Evolutionary conservation across 805 yeast species (phyloP).

Genomic region (Monosporozyma unispora): DNA sequence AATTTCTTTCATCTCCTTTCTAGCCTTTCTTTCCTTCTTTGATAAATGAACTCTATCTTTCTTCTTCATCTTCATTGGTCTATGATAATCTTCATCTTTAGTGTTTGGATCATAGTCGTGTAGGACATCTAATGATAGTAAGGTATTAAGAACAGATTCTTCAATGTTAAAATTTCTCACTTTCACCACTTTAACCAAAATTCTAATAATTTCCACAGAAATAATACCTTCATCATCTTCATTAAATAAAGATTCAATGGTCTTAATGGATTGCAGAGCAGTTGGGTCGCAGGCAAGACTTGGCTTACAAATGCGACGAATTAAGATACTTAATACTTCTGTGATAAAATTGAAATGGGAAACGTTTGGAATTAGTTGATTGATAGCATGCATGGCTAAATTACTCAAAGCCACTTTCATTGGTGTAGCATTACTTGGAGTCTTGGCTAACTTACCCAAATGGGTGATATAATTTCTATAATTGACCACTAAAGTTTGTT

Average conservation of each 20-base stretch:
- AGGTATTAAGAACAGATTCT: slow-evolving; percentile 66
- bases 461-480: slow-evolving; percentile 60
- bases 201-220: slow-evolving; percentile 62
- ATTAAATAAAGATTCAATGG: slow-evolving; percentile 58
- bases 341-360: slow-evolving; percentile 73
- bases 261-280: slow-evolving; percentile 51
- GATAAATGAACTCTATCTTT: slow-evolving; percentile 85
- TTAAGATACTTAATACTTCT: slow-evolving; percentile 60
- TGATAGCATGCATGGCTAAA: slow-evolving; percentile 65
- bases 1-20: slow-evolving; percentile 78
- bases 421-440: slow-evolving; percentile 29
- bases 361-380: slow-evolving; percentile 60
- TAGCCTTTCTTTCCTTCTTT: slow-evolving; percentile 79
- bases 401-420: slow-evolving; percentile 35
- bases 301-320: slow-evolving; percentile 62
- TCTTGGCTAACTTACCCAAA: slow-evolving; percentile 36
- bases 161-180: slow-evolving; percentile 73
- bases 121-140: slow-evolving; percentile 57
- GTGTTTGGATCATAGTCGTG: slow-evolving; percentile 66
- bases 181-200: slow-evolving; percentile 59
- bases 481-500: slow-evolving; percentile 62
- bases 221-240: slow-evolving; percentile 81
- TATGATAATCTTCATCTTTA: slow-evolving; percentile 34
- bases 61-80: slow-evolving; percentile 51
- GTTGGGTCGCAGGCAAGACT: slow-evolving; percentile 34